These are phyloP conservation scores for Musa beccarii DNA, from an alignment of 176 grass and related monocot genomes.

Conservation along the genomic window DNA sequence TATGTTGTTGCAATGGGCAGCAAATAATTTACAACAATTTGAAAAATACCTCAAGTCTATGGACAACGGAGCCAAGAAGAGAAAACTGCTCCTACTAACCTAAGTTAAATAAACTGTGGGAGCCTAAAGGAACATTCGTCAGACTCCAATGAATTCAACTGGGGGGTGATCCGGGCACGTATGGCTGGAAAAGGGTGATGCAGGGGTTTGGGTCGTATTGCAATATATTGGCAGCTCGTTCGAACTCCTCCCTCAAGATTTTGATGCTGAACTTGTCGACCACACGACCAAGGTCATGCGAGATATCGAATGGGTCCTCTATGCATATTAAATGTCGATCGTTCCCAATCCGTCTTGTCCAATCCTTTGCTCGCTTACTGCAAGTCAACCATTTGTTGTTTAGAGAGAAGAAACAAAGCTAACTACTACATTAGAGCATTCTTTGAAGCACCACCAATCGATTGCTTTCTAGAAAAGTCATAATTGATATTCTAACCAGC, in stretches of 20 bases:
- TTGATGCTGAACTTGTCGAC: conserved; percentile 2
- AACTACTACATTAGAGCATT: too few species aligned
- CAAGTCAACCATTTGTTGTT: not conserved
- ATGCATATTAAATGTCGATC: not conserved
- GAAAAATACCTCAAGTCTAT: too few species aligned
- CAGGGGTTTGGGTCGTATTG: not conserved
- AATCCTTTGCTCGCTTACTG: not conserved
- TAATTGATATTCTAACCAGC: too few species aligned
- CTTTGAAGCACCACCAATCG: too few species aligned
- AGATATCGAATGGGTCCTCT: conserved; percentile 1
- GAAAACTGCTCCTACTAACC: too few species aligned
- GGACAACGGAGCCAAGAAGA: too few species aligned
- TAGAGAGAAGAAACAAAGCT: too few species aligned
- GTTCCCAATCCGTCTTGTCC: not conserved
- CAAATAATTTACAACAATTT: too few species aligned
- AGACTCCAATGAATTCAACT: not conserved
- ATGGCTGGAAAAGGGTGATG: not conserved
- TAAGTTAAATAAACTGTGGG: not conserved
- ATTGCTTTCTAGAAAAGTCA: too few species aligned
- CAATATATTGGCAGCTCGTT: not conserved
- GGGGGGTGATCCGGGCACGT: not conserved
- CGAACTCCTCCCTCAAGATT: conserved; percentile 3
- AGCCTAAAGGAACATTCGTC: too few species aligned
- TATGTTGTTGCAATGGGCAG: too few species aligned
- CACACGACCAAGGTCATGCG: not conserved